Conservation (phyloP, 257 asterid species). For the Fraxinus quadrangulata region DNA sequence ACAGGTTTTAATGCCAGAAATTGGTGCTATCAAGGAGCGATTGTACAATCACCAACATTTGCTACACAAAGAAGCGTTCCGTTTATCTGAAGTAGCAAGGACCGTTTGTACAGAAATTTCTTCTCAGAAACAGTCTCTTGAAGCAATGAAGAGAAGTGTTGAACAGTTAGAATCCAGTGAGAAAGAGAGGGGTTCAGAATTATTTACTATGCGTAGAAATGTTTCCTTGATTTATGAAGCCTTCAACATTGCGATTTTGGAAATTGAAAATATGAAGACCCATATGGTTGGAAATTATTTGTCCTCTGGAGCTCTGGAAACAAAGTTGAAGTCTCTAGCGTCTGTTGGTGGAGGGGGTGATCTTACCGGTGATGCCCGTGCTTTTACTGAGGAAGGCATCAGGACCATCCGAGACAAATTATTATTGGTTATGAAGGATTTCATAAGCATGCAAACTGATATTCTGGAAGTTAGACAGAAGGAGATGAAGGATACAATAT, state of each 20-base stretch:
- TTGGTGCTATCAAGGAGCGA: conserved; percentile 56
- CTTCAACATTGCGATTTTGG: conserved; percentile 55
- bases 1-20: conserved; percentile 59
- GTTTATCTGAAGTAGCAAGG: conserved; percentile 52
- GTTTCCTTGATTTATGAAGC: conserved; percentile 61
- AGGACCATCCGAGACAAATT: conserved; percentile 52
- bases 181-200: conserved; percentile 71
- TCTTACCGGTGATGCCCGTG: conserved; percentile 31
- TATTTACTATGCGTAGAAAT: conserved; percentile 49
- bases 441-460: conserved; percentile 58
- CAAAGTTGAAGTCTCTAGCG: conserved; percentile 36
- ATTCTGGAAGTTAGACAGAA: conserved; percentile 59
- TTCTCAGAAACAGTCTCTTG: conserved; percentile 55
- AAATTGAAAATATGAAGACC: conserved; percentile 61
- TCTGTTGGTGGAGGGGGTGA: conserved; percentile 35
- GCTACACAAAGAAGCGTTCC: conserved; percentile 59
- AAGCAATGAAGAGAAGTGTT: conserved; percentile 52
- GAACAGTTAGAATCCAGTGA: conserved; percentile 46
- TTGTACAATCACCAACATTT: conserved; percentile 57
- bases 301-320: conserved; percentile 41
- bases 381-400: conserved; percentile 49
- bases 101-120: conserved; percentile 47
- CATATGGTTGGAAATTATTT: conserved; percentile 41
- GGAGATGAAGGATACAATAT: conserved; percentile 71
- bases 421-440: conserved; percentile 53